Percentiles rank a stretch among this genome's conserved stretches.
Conservation (phyloP, 495 filamentous ascomycete genomes). For the Aspergillus panamensis region DNA sequence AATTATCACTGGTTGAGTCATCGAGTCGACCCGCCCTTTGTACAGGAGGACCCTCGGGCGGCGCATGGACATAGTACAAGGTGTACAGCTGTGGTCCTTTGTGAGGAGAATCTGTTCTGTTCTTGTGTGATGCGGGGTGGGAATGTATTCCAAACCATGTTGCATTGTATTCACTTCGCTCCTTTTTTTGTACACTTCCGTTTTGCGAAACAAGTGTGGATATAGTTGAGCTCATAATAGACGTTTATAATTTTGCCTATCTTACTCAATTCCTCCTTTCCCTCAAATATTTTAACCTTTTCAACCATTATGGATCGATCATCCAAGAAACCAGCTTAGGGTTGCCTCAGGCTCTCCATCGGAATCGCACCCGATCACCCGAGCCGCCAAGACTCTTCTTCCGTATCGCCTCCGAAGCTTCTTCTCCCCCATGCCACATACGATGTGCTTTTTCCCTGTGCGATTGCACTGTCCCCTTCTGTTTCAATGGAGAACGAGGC, state of each 20-base stretch:
- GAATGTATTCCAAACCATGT: not conserved
- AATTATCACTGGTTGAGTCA: constrained; percentile 10
- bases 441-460: too few relatives aligned
- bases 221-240: constrained; percentile 3
- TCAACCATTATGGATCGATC: too few relatives aligned
- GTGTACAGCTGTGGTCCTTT: constrained; percentile 1
- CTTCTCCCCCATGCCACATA: not conserved
- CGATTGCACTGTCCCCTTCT: not conserved
- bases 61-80: not conserved
- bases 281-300: too few relatives aligned
- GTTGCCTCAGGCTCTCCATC: not conserved
- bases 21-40: not conserved
- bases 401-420: not conserved
- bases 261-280: too few relatives aligned
- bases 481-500: constrained; percentile 2
- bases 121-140: not conserved
- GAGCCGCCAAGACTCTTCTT: not conserved
- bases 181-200: constrained; percentile 5
- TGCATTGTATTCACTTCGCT: constrained; percentile 8
- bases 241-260: constrained; percentile 1
- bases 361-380: not conserved
- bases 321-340: not conserved
- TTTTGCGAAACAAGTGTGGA: not conserved
- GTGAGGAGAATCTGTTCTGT: constrained; percentile 1
- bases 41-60: not conserved